Conservation (phyloP, 192 early-diverging fungal species). For the Coemansia sp. region DNA sequence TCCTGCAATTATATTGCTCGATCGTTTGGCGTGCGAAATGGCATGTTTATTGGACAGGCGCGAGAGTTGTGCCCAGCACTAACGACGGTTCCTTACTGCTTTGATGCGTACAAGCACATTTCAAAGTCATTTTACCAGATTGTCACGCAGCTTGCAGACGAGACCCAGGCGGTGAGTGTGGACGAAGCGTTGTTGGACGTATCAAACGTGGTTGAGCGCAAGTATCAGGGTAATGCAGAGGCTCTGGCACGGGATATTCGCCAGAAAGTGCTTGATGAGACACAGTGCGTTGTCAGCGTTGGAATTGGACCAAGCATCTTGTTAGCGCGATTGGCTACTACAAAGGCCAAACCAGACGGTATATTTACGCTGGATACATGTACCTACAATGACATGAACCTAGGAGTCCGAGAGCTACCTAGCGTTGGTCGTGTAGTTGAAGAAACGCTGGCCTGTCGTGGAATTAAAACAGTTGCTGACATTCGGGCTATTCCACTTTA, state of each 20-base stretch:
- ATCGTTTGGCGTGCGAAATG: constrained; percentile 71
- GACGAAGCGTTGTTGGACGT: constrained; percentile 86
- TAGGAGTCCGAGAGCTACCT: constrained; percentile 22
- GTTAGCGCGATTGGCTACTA: constrained; percentile 71
- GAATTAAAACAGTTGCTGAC: constrained; percentile 50
- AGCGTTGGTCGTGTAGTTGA: constrained; percentile 62
- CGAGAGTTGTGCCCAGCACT: constrained; percentile 65
- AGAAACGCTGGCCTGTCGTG: constrained; percentile 49
- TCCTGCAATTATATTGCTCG: constrained; percentile 89
- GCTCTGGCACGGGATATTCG: constrained; percentile 59
- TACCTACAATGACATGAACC: constrained; percentile 11
- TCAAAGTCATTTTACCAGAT: constrained; percentile 70
- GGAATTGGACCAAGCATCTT: constrained; percentile 76
- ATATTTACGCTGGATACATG: constrained; percentile 29
- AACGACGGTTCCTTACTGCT: constrained; percentile 69
- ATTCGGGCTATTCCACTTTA: constrained; percentile 44
- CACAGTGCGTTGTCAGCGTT: constrained; percentile 69
- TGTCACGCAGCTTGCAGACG: constrained; percentile 62
- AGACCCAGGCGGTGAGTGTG: constrained; percentile 77
- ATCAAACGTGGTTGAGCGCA: constrained; percentile 26
- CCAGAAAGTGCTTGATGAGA: constrained; percentile 47
- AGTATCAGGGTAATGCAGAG: constrained; percentile 11
- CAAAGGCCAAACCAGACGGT: constrained; percentile 71
- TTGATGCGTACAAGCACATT: constrained; percentile 66
- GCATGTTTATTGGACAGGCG: constrained; percentile 74